phyloP scores from a whole-genome alignment of 2,329 filamentous ascomycete species.

The Pseudocercospora cruenta region DNA sequence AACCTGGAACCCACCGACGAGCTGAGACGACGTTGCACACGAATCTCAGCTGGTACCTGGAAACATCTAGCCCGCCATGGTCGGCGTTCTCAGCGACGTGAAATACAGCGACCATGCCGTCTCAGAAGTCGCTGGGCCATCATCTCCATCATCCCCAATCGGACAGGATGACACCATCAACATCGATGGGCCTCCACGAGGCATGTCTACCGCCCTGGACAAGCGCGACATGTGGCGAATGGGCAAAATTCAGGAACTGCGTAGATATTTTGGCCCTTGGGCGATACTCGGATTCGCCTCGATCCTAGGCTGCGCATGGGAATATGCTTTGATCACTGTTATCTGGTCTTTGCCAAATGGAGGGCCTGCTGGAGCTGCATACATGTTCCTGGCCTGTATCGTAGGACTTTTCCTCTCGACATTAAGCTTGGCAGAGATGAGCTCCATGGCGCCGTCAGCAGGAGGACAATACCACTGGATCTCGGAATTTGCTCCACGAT shows the following conservation, averaged over 20 bases:
- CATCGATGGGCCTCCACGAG: neutral
- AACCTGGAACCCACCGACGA: neutral
- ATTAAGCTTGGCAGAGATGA: constrained; percentile 27
- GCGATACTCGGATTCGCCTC: constrained; percentile 29
- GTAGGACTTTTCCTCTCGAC: constrained; percentile 20
- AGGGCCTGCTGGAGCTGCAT: constrained; percentile 31
- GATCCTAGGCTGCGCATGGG: constrained; percentile 35
- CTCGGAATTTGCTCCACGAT: constrained; percentile 45
- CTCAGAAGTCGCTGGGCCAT: neutral
- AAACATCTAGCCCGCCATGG: neutral
- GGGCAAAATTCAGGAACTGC: constrained; percentile 27
- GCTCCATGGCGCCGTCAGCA: constrained; percentile 37
- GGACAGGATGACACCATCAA: neutral
- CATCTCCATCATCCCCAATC: neutral
- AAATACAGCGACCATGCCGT: constrained; percentile 4
- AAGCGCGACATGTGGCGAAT: constrained; percentile 28
- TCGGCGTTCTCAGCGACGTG: neutral
- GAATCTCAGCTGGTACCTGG: neutral
- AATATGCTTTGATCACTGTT: constrained; percentile 19
- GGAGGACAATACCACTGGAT: constrained; percentile 41
- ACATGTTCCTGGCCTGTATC: constrained; percentile 24
- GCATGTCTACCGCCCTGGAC: constrained; percentile 18
- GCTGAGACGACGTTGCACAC: neutral
- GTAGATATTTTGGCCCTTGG: neutral
- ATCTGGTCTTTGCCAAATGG: constrained; percentile 28